Conservation (phyloP, 371 early-diverging fungal genomes). For the Zychaea mexicana region DNA sequence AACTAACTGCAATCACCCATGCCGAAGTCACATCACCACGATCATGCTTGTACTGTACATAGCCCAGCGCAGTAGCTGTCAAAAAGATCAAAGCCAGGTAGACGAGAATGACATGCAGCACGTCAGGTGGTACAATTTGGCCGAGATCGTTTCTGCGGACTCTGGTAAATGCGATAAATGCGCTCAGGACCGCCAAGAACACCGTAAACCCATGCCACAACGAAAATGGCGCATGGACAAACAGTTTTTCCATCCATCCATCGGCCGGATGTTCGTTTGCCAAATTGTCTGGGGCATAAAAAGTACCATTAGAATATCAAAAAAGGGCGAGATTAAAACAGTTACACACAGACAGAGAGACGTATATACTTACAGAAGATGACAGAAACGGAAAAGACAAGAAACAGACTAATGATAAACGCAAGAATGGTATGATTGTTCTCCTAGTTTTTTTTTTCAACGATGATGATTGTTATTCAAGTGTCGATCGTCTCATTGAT, state of each 20-base stretch:
- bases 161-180: constrained; percentile 59
- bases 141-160: constrained; percentile 30
- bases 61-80: constrained; percentile 60
- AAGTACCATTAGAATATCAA: no score
- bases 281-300: constrained; percentile 59
- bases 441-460: not conserved
- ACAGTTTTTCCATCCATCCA: constrained; percentile 51
- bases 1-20: constrained; percentile 51
- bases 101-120: constrained; percentile 48
- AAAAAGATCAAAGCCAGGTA: constrained; percentile 58
- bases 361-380: constrained; percentile 16
- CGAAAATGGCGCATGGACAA: constrained; percentile 74
- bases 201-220: constrained; percentile 73
- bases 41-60: constrained; percentile 61
- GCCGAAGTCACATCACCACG: constrained; percentile 66
- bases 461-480: no score
- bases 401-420: constrained; percentile 41
- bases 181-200: constrained; percentile 57
- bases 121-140: constrained; percentile 22
- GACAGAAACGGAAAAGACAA: constrained; percentile 26
- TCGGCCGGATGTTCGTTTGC: constrained; percentile 40
- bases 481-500: no score
- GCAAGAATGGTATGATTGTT: constrained; percentile 35
- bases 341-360: constrained; percentile 31
- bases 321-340: constrained; percentile 40